Percentiles rank a stretch among this genome's conserved stretches.
Evolutionary conservation across 148 eudicot species (phyloP).

Genomic region (Polygonum aviculare): DNA sequence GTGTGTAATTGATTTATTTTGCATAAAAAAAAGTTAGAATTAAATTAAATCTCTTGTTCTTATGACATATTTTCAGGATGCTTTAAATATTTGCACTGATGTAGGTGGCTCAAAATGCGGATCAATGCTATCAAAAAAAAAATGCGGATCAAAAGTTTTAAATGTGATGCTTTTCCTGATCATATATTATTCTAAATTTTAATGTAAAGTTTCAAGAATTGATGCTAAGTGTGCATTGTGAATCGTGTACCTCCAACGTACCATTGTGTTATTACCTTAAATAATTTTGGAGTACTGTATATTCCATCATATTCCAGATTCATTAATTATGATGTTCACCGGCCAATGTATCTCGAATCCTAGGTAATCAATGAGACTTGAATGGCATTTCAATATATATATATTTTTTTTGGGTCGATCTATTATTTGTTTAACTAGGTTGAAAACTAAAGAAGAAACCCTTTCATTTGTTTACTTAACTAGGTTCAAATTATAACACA

Average conservation of each 20-base stretch:
- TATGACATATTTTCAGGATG: neutral
- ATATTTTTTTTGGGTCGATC: no score
- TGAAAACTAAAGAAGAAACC: no score
- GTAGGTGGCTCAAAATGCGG: neutral
- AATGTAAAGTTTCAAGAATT: no score
- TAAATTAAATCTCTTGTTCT: neutral
- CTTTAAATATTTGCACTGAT: no score
- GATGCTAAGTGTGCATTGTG: neutral
- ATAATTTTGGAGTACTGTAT: no score
- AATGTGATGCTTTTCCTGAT: no score
- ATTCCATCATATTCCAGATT: neutral
- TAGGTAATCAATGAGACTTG: neutral
- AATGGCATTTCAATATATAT: neutral
- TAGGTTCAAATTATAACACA: neutral
- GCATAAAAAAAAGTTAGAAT: neutral
- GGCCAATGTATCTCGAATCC: neutral
- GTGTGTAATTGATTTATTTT: neutral
- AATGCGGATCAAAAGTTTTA: neutral
- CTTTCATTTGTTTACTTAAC: no score
- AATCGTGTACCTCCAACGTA: no score
- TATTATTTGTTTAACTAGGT: no score
- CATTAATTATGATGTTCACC: conserved; percentile 3
- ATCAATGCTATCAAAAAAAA: no score
- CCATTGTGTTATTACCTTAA: no score
- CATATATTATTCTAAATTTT: no score